These are phyloP conservation scores for Penicillium sp. DNA, from an alignment of 2,329 filamentous ascomycete genomes.

Conservation along the genomic window DNA sequence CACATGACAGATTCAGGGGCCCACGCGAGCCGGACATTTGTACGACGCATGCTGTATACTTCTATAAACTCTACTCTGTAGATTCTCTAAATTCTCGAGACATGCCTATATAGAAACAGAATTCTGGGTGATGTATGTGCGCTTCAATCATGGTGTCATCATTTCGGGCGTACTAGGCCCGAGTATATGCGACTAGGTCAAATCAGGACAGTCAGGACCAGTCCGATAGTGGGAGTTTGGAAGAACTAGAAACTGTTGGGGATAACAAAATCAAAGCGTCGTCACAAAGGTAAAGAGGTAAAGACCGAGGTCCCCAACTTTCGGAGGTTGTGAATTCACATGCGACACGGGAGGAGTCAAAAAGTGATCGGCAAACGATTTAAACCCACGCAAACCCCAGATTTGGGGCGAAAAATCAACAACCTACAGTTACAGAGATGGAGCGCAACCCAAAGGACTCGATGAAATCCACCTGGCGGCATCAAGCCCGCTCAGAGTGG, in stretches of 20 bases:
- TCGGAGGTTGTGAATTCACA: conserved; percentile 22
- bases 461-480: conserved; percentile 28
- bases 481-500: conserved; percentile 21
- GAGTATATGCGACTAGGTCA: background rate
- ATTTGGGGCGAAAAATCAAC: background rate
- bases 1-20: background rate
- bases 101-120: no score
- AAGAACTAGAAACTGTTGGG: background rate
- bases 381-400: conserved; percentile 12
- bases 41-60: background rate
- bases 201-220: background rate
- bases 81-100: no score
- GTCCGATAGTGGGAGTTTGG: no score
- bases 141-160: conserved; percentile 4
- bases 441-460: conserved; percentile 25
- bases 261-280: background rate
- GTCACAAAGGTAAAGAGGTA: background rate
- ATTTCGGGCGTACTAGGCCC: background rate
- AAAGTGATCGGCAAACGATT: conserved; percentile 18
- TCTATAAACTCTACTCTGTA: background rate
- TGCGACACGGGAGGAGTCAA: conserved; percentile 12
- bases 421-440: background rate
- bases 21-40: background rate
- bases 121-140: no score
- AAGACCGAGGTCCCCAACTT: conserved; percentile 13